These are phyloP conservation scores for Clathrus columnatus DNA, from an alignment of 768 basidiomycete genomes.

Conservation along the genomic window DNA sequence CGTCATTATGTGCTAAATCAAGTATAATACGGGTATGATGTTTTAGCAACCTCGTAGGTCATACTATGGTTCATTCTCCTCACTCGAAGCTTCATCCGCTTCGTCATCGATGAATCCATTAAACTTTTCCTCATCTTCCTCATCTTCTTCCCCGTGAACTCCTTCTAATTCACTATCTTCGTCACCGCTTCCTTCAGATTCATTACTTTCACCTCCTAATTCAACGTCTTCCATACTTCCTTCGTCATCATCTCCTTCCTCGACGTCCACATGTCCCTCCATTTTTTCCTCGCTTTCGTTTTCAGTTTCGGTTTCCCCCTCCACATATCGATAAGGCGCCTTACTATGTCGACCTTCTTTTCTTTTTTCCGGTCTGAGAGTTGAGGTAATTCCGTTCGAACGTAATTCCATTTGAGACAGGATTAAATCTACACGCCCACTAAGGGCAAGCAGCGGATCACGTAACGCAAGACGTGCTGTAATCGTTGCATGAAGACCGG, in stretches of 20 bases:
- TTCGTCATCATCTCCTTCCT: constrained; percentile 50
- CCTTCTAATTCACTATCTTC: constrained; percentile 34
- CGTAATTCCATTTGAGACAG: constrained; percentile 90
- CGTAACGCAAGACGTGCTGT: constrained; percentile 67
- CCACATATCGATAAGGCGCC: constrained; percentile 49
- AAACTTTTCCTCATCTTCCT: constrained; percentile 32
- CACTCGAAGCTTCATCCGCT: constrained; percentile 28
- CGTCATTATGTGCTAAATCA: not conserved
- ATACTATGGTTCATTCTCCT: constrained; percentile 15
- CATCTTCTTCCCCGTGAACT: constrained; percentile 31
- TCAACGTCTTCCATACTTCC: constrained; percentile 77
- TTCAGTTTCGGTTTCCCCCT: constrained; percentile 73
- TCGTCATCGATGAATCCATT: constrained; percentile 57
- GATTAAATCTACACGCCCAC: constrained; percentile 88
- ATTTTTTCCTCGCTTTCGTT: constrained; percentile 43
- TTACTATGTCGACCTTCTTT: constrained; percentile 29
- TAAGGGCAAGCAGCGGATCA: constrained; percentile 74
- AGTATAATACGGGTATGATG: not conserved
- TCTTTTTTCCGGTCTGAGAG: constrained; percentile 34
- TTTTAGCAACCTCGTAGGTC: not conserved
- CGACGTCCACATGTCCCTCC: constrained; percentile 52
- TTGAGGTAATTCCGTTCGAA: constrained; percentile 57
- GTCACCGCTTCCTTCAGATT: constrained; percentile 40
- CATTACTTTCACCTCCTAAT: constrained; percentile 53
- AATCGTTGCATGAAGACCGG: constrained; percentile 75